Evolutionary conservation across 1,284 basidiomycete species (phyloP).

Genomic region (Malassezia slooffiae): DNA sequence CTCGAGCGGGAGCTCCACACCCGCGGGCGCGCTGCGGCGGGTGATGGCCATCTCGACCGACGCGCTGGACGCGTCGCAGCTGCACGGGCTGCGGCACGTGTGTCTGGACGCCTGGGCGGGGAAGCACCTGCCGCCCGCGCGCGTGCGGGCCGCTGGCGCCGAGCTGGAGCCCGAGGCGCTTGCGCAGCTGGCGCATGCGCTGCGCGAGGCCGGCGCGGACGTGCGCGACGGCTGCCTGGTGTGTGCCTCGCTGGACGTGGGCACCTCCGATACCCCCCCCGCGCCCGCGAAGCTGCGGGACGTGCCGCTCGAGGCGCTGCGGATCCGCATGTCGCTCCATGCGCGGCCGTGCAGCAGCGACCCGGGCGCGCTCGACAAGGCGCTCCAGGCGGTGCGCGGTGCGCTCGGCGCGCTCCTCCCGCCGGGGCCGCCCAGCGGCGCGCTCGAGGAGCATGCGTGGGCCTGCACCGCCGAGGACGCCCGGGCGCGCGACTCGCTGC

Average conservation of each 20-base stretch:
- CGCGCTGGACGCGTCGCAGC: background rate
- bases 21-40: slow-evolving; percentile 4
- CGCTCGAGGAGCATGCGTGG: too few relatives aligned
- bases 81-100: slow-evolving; percentile 1
- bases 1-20: slow-evolving; percentile 1
- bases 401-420: background rate
- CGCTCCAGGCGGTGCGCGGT: background rate
- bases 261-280: too few relatives aligned
- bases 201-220: background rate
- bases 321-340: slow-evolving; percentile 1
- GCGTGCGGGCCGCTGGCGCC: too few relatives aligned
- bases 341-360: background rate
- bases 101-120: slow-evolving; percentile 9
- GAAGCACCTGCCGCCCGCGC: background rate
- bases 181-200: background rate
- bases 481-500: background rate
- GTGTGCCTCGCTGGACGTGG: slow-evolving; percentile 2
- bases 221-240: slow-evolving; percentile 4
- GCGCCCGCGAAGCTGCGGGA: too few relatives aligned
- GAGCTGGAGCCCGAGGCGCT: too few relatives aligned
- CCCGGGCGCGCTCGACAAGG: too few relatives aligned
- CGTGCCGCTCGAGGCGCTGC: background rate
- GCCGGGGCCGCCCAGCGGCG: too few relatives aligned
- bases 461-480: background rate
- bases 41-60: slow-evolving; percentile 5